Percentiles rank a stretch among this genome's conserved stretches.
Conservation (phyloP, 148 eudicot species). For the Chenopodium quinoa region DNA sequence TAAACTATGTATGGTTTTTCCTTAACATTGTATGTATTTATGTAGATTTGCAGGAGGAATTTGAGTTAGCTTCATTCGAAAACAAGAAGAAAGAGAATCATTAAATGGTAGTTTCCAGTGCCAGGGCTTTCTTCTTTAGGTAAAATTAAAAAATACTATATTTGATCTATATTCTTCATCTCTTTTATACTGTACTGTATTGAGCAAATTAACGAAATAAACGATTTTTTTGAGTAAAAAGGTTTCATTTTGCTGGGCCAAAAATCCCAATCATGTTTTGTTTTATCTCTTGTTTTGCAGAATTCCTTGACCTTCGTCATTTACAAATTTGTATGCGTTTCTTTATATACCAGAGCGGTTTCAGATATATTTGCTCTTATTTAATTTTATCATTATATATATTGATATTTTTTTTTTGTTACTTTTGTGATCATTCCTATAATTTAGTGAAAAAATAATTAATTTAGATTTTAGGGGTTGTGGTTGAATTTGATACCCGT, state of each 20-base stretch:
- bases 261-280: background rate
- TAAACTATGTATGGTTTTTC: too few species aligned
- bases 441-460: background rate
- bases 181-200: background rate
- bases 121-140: background rate
- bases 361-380: constrained; percentile 25
- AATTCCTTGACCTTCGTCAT: constrained; percentile 25
- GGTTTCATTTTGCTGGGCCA: background rate
- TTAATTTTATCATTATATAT: background rate
- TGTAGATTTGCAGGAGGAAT: too few species aligned
- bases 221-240: background rate
- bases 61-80: too few species aligned
- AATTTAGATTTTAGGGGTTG: background rate
- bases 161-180: background rate
- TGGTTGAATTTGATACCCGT: background rate
- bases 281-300: constrained; percentile 28
- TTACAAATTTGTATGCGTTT: constrained; percentile 17
- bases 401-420: background rate
- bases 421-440: background rate
- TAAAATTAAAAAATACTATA: background rate
- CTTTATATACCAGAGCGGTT: constrained; percentile 13
- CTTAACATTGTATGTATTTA: too few species aligned
- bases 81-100: background rate
- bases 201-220: background rate
- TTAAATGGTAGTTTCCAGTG: background rate